A percentile compares a stretch with the other conserved stretches of the same genome.
Conservation (phyloP, 169 alveolate genomes). For the Theileria equi region DNA sequence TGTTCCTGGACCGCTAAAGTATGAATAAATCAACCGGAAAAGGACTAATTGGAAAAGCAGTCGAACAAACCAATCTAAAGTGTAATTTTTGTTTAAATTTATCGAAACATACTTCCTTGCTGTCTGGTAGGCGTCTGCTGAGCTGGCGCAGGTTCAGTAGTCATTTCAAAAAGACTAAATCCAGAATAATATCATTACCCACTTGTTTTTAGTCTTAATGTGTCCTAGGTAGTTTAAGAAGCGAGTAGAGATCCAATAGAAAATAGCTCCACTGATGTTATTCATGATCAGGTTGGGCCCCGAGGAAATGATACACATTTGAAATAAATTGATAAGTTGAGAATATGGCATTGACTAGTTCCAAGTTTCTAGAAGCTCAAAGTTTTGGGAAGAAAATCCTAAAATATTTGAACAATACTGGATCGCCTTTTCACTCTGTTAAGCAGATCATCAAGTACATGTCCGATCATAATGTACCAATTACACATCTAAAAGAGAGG, state of each 20-base stretch:
- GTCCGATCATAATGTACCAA: slow-evolving; percentile 25
- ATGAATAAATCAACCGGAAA: slow-evolving; percentile 19
- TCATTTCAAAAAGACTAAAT: neutral
- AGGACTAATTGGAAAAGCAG: slow-evolving; percentile 15
- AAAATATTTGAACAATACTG: slow-evolving; percentile 51
- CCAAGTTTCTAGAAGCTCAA: slow-evolving; percentile 33
- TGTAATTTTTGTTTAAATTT: neutral
- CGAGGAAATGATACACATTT: neutral
- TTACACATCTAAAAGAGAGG: slow-evolving; percentile 18
- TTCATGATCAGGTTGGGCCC: no score
- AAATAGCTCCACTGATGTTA: no score
- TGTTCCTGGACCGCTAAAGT: slow-evolving; percentile 6
- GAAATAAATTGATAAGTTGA: neutral
- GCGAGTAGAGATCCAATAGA: no score
- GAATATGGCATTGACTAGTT: slow-evolving; percentile 22
- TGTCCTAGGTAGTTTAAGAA: no score
- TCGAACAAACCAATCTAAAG: slow-evolving; percentile 45
- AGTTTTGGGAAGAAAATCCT: slow-evolving; percentile 24
- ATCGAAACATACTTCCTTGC: neutral
- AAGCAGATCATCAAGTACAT: slow-evolving; percentile 37
- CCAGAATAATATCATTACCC: neutral
- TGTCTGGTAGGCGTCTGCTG: neutral
- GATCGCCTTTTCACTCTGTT: slow-evolving; percentile 62
- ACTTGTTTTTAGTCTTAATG: no score
- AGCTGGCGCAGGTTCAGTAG: neutral